Evolutionary conservation across 225 moss, liverwort and hornwort genomes (phyloP).

Genomic region (Bryum argenteum): DNA sequence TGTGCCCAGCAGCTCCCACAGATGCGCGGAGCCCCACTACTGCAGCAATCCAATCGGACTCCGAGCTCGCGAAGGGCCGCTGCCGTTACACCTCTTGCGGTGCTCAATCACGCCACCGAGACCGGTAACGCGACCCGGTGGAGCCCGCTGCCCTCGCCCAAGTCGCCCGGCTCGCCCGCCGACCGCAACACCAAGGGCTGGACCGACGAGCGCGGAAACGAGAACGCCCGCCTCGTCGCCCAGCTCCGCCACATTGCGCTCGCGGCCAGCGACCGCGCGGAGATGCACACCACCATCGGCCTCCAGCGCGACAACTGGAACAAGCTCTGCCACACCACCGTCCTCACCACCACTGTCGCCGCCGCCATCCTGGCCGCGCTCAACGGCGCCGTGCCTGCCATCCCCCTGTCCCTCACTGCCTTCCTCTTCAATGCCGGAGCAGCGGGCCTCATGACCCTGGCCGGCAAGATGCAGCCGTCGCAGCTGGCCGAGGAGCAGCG

Average conservation of each 20-base stretch:
- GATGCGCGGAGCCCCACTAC: constrained; percentile 1
- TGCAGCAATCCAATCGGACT: not conserved
- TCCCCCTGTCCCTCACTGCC: constrained; percentile 48
- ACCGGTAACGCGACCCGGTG: not conserved
- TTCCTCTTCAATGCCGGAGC: constrained; percentile 45
- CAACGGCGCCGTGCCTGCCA: constrained; percentile 32
- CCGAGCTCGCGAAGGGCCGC: not conserved
- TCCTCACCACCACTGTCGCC: constrained; percentile 43
- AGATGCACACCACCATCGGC: constrained; percentile 58
- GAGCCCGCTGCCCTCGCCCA: constrained; percentile 12
- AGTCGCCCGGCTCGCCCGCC: constrained; percentile 17
- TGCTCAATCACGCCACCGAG: not conserved
- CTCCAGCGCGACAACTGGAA: constrained; percentile 71
- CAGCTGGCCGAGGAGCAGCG: constrained; percentile 73
- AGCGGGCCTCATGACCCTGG: constrained; percentile 46
- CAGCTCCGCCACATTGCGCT: constrained; percentile 41
- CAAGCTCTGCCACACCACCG: constrained; percentile 59
- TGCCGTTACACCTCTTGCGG: not conserved
- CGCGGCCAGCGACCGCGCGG: constrained; percentile 44
- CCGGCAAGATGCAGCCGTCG: constrained; percentile 54
- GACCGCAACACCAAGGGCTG: constrained; percentile 47
- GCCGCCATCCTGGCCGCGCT: constrained; percentile 45
- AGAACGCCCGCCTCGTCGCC: constrained; percentile 38
- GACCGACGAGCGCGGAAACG: constrained; percentile 41
- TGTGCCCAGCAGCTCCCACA: not conserved